phyloP scores from a whole-genome alignment of 2,329 filamentous ascomycete genomes.

The Teratosphaeria zuluensis region DNA sequence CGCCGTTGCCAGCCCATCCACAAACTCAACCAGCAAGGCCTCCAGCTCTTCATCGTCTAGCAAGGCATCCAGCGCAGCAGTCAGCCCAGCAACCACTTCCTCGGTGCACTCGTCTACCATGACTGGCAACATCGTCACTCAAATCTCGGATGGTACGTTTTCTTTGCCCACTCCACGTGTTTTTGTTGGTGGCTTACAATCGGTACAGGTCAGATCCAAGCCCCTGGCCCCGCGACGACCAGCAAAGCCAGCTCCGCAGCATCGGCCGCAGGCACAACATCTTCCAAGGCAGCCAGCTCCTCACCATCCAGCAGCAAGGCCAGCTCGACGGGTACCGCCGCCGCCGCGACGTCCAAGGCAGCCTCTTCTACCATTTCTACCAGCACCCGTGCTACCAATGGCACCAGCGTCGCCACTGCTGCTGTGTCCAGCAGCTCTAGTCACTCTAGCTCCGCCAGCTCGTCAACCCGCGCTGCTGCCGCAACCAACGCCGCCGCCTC shows the following conservation, averaged over 20 bases:
- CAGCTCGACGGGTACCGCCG: background rate
- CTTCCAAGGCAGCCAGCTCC: background rate
- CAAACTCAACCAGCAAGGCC: background rate
- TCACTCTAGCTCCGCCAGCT: background rate
- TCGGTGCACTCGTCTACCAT: background rate
- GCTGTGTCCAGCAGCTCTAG: background rate
- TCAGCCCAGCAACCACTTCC: background rate
- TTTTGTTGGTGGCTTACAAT: background rate
- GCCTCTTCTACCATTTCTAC: background rate
- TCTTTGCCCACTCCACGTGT: background rate
- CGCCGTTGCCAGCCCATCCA: background rate
- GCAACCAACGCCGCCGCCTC: background rate
- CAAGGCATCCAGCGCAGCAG: background rate
- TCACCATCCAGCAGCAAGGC: background rate
- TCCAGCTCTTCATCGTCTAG: background rate
- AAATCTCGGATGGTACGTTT: background rate
- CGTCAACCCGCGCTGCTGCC: background rate
- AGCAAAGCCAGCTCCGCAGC: background rate
- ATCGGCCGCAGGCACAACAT: no score
- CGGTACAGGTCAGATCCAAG: background rate
- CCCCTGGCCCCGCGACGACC: background rate
- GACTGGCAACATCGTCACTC: background rate
- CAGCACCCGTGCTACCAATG: background rate
- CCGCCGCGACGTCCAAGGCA: background rate
- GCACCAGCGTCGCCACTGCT: background rate